Evolutionary conservation across 768 basidiomycete genomes (phyloP).

Genomic region (Leucocoprinus leucothites): DNA sequence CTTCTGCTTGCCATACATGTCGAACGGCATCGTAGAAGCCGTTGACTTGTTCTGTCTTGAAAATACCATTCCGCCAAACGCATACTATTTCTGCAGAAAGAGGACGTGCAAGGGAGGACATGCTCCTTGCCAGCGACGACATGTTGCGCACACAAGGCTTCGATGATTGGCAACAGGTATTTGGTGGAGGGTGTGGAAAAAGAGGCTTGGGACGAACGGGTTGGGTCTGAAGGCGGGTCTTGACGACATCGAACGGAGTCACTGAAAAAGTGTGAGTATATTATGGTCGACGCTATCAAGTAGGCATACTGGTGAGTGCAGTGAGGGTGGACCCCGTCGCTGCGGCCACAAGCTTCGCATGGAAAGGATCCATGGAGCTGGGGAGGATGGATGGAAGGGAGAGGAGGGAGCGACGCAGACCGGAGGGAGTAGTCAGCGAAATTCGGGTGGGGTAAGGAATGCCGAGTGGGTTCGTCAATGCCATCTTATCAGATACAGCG

Average conservation of each 20-base stretch:
- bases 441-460: background rate
- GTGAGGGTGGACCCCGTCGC: slow-evolving; percentile 79
- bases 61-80: slow-evolving; percentile 71
- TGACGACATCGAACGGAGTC: slow-evolving; percentile 99
- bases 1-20: slow-evolving; percentile 80
- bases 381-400: slow-evolving; percentile 1
- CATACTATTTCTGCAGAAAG: slow-evolving; percentile 67
- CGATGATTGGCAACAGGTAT: slow-evolving; percentile 70
- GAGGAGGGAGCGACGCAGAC: background rate
- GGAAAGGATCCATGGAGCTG: slow-evolving; percentile 62
- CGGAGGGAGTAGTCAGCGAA: background rate
- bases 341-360: slow-evolving; percentile 79
- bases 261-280: slow-evolving; percentile 44
- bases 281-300: background rate
- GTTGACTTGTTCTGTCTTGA: slow-evolving; percentile 68
- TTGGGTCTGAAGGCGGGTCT: slow-evolving; percentile 94
- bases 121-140: slow-evolving; percentile 56
- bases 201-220: slow-evolving; percentile 50
- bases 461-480: background rate
- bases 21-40: slow-evolving; percentile 85
- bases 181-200: slow-evolving; percentile 49
- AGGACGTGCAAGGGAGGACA: slow-evolving; percentile 35
- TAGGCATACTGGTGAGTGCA: slow-evolving; percentile 69
- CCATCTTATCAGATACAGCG: slow-evolving; percentile 33
- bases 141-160: slow-evolving; percentile 67